These are phyloP conservation scores for Epichloe sibirici DNA, from an alignment of 2,329 filamentous ascomycete species.

Conservation along the genomic window DNA sequence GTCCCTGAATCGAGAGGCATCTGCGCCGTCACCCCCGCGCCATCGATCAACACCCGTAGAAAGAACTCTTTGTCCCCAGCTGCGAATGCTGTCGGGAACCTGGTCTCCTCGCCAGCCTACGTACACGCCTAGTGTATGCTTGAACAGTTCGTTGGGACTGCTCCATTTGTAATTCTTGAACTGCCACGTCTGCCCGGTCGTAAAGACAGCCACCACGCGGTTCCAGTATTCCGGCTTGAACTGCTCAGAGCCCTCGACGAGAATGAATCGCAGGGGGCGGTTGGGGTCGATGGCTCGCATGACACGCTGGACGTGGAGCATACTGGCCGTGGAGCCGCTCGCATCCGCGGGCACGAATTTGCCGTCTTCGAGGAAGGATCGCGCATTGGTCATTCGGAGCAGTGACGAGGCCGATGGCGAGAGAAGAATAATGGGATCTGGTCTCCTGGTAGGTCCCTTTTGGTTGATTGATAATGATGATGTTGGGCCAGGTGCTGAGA, in stretches of 20 bases:
- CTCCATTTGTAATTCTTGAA: slow-evolving; percentile 98
- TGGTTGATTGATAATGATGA: slow-evolving; percentile 41
- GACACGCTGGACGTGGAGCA: slow-evolving; percentile 72
- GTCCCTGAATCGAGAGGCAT: slow-evolving; percentile 63
- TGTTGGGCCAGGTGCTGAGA: slow-evolving; percentile 27
- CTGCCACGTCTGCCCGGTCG: slow-evolving; percentile 94
- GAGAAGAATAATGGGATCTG: slow-evolving; percentile 87
- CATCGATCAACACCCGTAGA: slow-evolving; percentile 76
- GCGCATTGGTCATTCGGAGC: slow-evolving; percentile 90
- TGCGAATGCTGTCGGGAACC: slow-evolving; percentile 62
- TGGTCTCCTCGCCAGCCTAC: slow-evolving; percentile 85
- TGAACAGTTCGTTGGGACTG: slow-evolving; percentile 77
- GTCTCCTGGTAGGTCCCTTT: slow-evolving; percentile 36
- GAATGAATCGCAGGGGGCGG: slow-evolving; percentile 79
- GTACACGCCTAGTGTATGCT: slow-evolving; percentile 75
- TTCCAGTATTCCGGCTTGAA: slow-evolving; percentile 99
- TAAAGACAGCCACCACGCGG: slow-evolving; percentile 90
- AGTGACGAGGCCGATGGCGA: slow-evolving; percentile 92
- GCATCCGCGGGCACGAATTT: slow-evolving; percentile 67
- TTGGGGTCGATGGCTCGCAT: slow-evolving; percentile 59
- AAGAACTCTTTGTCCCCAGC: slow-evolving; percentile 77
- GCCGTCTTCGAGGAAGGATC: slow-evolving; percentile 80
- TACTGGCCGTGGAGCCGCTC: slow-evolving; percentile 56
- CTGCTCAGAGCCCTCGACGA: slow-evolving; percentile 83
- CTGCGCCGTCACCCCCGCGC: slow-evolving; percentile 41